These are phyloP conservation scores for Pythium vanterpoolii DNA, from an alignment of 352 stramenopile genomes.

Conservation along the genomic window DNA sequence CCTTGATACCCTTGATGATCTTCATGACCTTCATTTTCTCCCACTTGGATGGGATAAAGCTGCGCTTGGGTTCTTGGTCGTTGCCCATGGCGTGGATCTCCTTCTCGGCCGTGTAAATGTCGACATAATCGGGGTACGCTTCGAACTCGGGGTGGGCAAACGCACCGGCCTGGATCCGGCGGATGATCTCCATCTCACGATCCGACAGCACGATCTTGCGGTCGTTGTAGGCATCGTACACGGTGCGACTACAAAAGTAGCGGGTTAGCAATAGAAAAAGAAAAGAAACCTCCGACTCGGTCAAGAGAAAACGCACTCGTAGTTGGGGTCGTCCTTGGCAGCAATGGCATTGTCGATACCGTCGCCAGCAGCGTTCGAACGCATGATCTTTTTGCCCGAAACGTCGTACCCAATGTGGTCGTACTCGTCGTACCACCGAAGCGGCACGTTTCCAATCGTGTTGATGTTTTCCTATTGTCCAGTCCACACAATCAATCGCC, in stretches of 20 bases:
- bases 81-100: conserved; percentile 88
- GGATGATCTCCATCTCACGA: conserved; percentile 97
- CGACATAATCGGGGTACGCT: conserved; percentile 89
- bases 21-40: conserved; percentile 97
- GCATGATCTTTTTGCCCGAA: conserved; percentile 95
- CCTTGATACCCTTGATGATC: conserved; percentile 96
- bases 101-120: conserved; percentile 88
- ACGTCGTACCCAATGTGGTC: conserved; percentile 99
- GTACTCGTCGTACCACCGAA: conserved; percentile 99
- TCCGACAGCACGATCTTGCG: conserved; percentile 95
- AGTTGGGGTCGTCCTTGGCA: conserved; percentile 91
- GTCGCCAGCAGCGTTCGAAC: conserved; percentile 84
- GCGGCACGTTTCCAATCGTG: conserved; percentile 97
- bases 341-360: conserved; percentile 87
- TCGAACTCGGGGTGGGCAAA: conserved; percentile 92
- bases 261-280: not conserved
- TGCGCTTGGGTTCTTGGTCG: conserved; percentile 88
- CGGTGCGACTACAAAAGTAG: conserved; percentile 66
- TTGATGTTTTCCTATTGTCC: conserved; percentile 86
- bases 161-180: conserved; percentile 92
- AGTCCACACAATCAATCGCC: not conserved
- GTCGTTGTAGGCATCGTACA: conserved; percentile 99
- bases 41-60: conserved; percentile 97
- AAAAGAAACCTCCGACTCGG: too few species aligned
- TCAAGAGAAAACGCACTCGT: conserved; percentile 60